These are phyloP conservation scores for Periglandula ipomoeae DNA, from an alignment of 2,329 filamentous ascomycete species.

Conservation along the genomic window DNA sequence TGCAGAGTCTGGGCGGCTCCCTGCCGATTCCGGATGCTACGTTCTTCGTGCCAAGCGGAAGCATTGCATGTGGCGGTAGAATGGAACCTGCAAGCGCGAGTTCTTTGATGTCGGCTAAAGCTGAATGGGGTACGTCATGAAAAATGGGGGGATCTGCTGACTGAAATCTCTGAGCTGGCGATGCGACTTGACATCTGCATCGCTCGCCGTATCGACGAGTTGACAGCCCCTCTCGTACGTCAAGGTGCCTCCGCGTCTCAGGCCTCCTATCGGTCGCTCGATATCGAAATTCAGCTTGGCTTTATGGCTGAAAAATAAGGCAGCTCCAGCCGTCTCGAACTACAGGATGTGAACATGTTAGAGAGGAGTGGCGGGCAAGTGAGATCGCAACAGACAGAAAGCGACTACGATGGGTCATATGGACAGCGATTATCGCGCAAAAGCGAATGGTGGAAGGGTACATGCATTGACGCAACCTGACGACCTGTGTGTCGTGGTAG, in stretches of 20 bases:
- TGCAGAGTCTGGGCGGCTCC: not conserved
- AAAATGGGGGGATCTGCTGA: not conserved
- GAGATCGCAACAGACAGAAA: too few species aligned
- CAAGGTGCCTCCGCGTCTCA: not conserved
- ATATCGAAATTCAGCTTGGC: not conserved
- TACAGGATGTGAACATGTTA: too few species aligned
- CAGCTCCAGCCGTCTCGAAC: too few species aligned
- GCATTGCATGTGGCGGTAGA: not conserved
- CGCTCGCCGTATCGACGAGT: not conserved
- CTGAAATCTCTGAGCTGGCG: not conserved
- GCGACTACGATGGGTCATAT: too few species aligned
- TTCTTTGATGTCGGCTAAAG: not conserved
- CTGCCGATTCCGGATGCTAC: not conserved
- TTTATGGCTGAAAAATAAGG: too few species aligned
- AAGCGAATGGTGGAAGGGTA: too few species aligned
- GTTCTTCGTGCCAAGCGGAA: not conserved
- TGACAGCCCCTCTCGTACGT: not conserved
- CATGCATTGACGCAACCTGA: too few species aligned
- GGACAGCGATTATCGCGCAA: too few species aligned
- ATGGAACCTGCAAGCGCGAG: not conserved
- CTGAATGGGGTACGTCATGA: not conserved
- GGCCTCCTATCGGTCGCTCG: not conserved
- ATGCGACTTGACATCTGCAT: too few species aligned
- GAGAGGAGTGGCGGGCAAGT: too few species aligned
- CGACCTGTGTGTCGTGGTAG: not conserved